phyloP scores from a whole-genome alignment of 225 moss, liverwort and hornwort species.

The Bryum argenteum region DNA sequence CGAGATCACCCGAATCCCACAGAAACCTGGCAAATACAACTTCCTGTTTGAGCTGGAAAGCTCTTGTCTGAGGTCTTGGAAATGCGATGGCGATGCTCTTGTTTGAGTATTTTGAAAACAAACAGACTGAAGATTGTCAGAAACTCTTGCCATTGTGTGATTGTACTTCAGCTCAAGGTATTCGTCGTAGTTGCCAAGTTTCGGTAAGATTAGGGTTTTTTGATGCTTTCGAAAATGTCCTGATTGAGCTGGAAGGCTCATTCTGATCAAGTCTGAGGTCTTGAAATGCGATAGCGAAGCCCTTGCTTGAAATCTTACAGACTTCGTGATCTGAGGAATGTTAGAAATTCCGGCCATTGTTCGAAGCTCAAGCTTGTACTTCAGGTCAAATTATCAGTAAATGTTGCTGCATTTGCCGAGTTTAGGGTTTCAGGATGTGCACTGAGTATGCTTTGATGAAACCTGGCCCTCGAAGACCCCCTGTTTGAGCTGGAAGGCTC shows the following conservation, averaged over 20 bases:
- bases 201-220: conserved; percentile 19
- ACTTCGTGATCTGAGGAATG: background rate
- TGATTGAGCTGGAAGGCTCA: conserved; percentile 13
- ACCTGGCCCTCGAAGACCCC: background rate
- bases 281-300: background rate
- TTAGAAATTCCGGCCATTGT: conserved; percentile 23
- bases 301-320: background rate
- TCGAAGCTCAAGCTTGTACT: background rate
- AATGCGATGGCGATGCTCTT: background rate
- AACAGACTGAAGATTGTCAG: background rate
- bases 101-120: background rate
- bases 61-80: too few species aligned
- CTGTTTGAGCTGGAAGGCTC: conserved; percentile 15
- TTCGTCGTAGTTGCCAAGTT: background rate
- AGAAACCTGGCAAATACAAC: too few species aligned
- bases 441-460: conserved; percentile 38
- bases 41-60: background rate
- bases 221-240: background rate
- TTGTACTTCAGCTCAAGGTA: conserved; percentile 24
- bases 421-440: conserved; percentile 25
- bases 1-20: too few species aligned
- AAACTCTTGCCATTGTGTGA: conserved; percentile 20
- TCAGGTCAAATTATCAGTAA: conserved; percentile 26
- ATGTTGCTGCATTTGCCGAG: background rate
- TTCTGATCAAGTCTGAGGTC: too few species aligned